Base-by-base conservation (phyloP, 1,284 basidiomycete genomes). In the Cerioporus squamosus region DNA sequence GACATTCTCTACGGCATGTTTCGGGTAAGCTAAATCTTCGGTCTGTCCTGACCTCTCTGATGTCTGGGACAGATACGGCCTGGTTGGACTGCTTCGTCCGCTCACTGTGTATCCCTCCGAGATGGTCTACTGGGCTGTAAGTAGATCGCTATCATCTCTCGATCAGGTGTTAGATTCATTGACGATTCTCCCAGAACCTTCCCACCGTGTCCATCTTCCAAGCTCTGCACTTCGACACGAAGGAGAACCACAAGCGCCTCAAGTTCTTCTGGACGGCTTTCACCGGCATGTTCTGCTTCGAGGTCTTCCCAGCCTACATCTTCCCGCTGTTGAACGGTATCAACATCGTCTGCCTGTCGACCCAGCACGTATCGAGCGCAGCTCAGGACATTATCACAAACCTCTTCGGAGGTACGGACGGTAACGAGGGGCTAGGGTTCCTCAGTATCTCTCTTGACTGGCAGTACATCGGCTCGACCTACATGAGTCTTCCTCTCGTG, bases 61-160 rank as follows among this genome's bases (percentile, higher is more conserved):
- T 22, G 23, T 7, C 10, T 12, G 12, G 40, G 26, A 17, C 45
- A 82, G 81, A 14, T 88, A 86, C 64, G 85, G 85, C 8, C 72
- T 89, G 2, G 80, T 86, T 26, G 84, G 84, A 3, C 66, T 86
- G 6, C 70, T 85, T 8, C 79, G 83, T 3, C 83, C 83, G 10
- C 76, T 88, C 44, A 83, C 84, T 0, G 87, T 89, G 17, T 85
- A 86, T 68, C 87, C 88, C 0, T 83, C 84, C n/a, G 83, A 86
- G 69, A 87, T 87, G 84, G 85, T 90, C 29, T 89, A 88, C 72
- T 88, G 87, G 76, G 68, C 53, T 51, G 82, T 83, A 64, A 61
- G 80, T 73, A 29, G 26, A 29, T 55, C 8, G 38, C 39, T 54
- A 10, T 57, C 61, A 0, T 22, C 67, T 9, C 57, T 29, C 36